phyloP scores from a whole-genome alignment of 169 alveolate species.

The Cryptosporidium viatorum region DNA sequence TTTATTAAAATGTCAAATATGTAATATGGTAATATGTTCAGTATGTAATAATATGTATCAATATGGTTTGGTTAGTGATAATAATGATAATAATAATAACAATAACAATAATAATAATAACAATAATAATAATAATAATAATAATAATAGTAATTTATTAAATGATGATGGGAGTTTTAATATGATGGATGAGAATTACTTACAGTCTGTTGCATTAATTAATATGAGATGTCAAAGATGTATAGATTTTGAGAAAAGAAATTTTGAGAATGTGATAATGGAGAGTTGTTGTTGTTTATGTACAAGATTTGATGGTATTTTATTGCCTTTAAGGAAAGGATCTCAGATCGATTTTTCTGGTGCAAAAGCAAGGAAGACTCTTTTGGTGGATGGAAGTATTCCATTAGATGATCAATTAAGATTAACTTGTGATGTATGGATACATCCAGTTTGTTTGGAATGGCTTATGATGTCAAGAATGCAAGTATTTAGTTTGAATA shows the following conservation, averaged over 20 bases:
- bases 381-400: conserved; percentile 45
- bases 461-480: conserved; percentile 12
- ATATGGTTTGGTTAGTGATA: background rate
- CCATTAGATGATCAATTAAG: conserved; percentile 25
- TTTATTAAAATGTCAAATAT: conserved; percentile 19
- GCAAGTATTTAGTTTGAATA: background rate
- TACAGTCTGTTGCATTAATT: background rate
- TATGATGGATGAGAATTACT: background rate
- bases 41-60: conserved; percentile 4
- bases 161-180: background rate
- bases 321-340: conserved; percentile 25
- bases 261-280: background rate
- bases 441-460: conserved; percentile 62
- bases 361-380: conserved; percentile 13
- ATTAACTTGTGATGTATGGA: conserved; percentile 37
- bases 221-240: conserved; percentile 23
- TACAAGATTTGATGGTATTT: conserved; percentile 53
- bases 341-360: conserved; percentile 31
- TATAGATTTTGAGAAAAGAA: background rate
- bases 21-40: conserved; percentile 44
- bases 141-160: background rate
- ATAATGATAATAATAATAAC: too few species aligned
- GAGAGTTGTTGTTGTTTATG: conserved; percentile 63
- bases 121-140: too few species aligned
- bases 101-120: too few species aligned